Conservation (phyloP, 2,329 filamentous ascomycete species). For the Aspergillus sp. region DNA sequence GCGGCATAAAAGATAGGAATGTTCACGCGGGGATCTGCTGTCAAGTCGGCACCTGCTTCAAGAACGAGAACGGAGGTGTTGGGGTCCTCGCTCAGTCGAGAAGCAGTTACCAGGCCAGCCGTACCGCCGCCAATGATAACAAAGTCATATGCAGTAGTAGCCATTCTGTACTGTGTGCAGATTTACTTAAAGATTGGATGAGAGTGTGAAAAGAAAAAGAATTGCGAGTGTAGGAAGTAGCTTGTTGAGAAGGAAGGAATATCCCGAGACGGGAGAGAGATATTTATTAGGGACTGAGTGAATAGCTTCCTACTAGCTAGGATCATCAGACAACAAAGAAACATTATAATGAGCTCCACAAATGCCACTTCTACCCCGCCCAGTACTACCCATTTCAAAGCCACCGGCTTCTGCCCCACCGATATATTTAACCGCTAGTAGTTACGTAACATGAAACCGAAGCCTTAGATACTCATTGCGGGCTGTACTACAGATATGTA, state of each 20-base stretch:
- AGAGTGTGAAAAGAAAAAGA: not conserved
- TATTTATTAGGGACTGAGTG: not conserved
- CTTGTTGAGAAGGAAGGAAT: not conserved
- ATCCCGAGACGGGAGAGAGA: not conserved
- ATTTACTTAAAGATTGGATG: not conserved
- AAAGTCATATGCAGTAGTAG: slow-evolving; percentile 11
- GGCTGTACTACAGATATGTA: not conserved
- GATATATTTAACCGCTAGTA: too few species aligned
- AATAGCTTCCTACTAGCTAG: too few species aligned
- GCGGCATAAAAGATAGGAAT: slow-evolving; percentile 11
- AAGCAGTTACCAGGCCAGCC: slow-evolving; percentile 11
- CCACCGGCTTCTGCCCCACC: too few species aligned
- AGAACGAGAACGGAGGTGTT: slow-evolving; percentile 9
- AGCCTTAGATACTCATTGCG: not conserved
- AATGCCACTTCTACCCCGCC: slow-evolving; percentile 5
- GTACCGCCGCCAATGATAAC: slow-evolving; percentile 11
- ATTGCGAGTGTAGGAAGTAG: not conserved
- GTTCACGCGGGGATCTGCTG: slow-evolving; percentile 12
- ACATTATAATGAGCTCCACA: not conserved
- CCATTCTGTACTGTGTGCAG: slow-evolving; percentile 7
- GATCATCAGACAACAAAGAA: too few species aligned
- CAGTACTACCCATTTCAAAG: not conserved
- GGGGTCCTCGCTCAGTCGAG: slow-evolving; percentile 14
- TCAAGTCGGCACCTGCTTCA: slow-evolving; percentile 11
- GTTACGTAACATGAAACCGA: not conserved